phyloP scores from a whole-genome alignment of 2,329 filamentous ascomycete genomes.

The Tetracladium maxilliforme region DNA sequence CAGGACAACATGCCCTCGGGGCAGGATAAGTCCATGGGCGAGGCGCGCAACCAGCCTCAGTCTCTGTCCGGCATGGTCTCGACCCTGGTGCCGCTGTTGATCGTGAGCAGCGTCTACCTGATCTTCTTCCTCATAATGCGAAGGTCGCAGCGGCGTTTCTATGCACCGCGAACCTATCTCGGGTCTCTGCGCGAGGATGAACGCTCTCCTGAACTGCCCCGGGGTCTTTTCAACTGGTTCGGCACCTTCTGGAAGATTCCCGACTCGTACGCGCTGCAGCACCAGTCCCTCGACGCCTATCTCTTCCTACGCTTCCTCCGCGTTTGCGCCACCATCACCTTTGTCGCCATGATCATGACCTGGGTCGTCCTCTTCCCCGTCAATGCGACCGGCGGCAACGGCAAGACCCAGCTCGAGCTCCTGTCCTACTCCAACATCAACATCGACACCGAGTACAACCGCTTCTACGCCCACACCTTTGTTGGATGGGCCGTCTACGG shows the following conservation, averaged over 20 bases:
- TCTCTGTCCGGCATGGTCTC: conserved; percentile 24
- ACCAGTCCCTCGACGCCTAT: conserved; percentile 85
- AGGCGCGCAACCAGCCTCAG: too few relatives aligned
- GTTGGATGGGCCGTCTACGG: conserved; percentile 71
- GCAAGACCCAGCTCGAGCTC: conserved; percentile 27
- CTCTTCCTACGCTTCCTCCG: conserved; percentile 82
- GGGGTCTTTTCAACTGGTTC: conserved; percentile 54
- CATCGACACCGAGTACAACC: conserved; percentile 30
- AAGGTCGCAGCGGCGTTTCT: conserved; percentile 28
- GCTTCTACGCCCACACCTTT: conserved; percentile 75
- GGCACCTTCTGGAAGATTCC: conserved; percentile 48
- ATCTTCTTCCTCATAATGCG: conserved; percentile 32
- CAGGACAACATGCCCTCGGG: too few relatives aligned
- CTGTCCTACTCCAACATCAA: background rate
- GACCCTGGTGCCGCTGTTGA: conserved; percentile 27
- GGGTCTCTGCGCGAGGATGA: conserved; percentile 33
- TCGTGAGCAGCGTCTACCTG: conserved; percentile 27
- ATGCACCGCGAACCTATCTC: conserved; percentile 39
- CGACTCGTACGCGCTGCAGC: conserved; percentile 72
- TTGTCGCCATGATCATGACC: conserved; percentile 71
- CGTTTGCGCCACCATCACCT: conserved; percentile 61
- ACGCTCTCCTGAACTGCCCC: conserved; percentile 42
- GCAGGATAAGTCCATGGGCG: too few relatives aligned
- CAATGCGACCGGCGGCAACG: conserved; percentile 71
- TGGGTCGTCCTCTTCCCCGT: conserved; percentile 77